Percentiles rank a stretch among this genome's conserved stretches.
Conservation (phyloP, 345 rosid species). For the Bruguiera sexangula region DNA sequence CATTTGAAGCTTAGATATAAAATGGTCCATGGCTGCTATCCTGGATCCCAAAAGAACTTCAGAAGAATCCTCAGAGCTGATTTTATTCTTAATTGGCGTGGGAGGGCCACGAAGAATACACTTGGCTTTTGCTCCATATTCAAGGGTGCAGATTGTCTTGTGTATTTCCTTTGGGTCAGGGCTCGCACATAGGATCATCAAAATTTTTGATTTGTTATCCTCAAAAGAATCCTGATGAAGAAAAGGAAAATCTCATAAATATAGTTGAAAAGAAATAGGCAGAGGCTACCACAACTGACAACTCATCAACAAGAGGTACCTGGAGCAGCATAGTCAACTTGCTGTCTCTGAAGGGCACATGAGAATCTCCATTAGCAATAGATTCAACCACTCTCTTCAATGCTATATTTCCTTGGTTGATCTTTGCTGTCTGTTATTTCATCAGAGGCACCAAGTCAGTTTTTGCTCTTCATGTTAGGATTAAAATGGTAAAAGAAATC, state of each 20-base stretch:
- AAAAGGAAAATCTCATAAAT: not conserved
- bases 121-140: slow-evolving; percentile 94
- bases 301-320: slow-evolving; percentile 31
- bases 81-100: slow-evolving; percentile 62
- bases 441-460: slow-evolving; percentile 14
- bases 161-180: slow-evolving; percentile 90
- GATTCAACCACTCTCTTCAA: slow-evolving; percentile 95
- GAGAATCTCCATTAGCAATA: slow-evolving; percentile 97
- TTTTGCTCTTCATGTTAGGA: not conserved
- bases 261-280: not conserved
- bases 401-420: slow-evolving; percentile 93
- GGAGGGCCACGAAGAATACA: slow-evolving; percentile 85
- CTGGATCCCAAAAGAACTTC: slow-evolving; percentile 61
- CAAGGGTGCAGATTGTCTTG: slow-evolving; percentile 87
- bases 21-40: slow-evolving; percentile 85
- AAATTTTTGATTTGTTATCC: slow-evolving; percentile 86
- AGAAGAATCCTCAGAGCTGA: slow-evolving; percentile 53
- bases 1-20: slow-evolving; percentile 67
- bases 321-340: slow-evolving; percentile 93
- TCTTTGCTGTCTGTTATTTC: slow-evolving; percentile 79
- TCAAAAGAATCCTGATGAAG: slow-evolving; percentile 84
- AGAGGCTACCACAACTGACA: slow-evolving; percentile 7
- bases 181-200: slow-evolving; percentile 91
- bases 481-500: not conserved
- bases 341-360: slow-evolving; percentile 98